Conservation (phyloP, 208 protist species). For the Trypanosomatidae sp. region DNA sequence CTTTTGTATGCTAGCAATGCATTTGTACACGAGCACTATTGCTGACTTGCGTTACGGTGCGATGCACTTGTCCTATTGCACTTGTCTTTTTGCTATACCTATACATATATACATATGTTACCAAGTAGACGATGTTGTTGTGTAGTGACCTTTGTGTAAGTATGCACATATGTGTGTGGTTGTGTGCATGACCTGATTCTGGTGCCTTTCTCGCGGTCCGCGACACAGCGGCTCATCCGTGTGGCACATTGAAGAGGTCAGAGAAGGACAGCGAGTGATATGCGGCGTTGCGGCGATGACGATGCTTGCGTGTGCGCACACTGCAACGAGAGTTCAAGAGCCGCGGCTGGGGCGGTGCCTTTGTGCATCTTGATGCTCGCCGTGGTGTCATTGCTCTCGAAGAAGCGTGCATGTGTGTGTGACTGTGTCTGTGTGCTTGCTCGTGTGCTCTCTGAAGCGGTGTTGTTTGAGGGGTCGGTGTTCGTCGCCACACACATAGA, state of each 20-base stretch:
- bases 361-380: too few species aligned
- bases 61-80: not conserved
- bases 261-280: not conserved
- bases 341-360: too few species aligned
- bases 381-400: too few species aligned
- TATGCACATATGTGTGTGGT: not conserved
- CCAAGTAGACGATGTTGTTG: too few species aligned
- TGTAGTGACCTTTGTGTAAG: too few species aligned
- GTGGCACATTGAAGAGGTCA: constrained; percentile 10
- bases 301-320: not conserved
- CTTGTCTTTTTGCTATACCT: too few species aligned
- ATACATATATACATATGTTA: too few species aligned
- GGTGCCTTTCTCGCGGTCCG: not conserved
- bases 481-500: too few species aligned
- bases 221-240: constrained; percentile 1
- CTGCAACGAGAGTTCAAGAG: not conserved
- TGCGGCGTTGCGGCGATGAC: not conserved
- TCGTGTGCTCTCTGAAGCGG: too few species aligned
- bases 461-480: too few species aligned
- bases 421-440: too few species aligned
- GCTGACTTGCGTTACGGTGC: not conserved
- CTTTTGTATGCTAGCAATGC: not conserved
- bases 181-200: constrained; percentile 1
- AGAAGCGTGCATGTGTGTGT: too few species aligned
- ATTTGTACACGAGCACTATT: not conserved